Evolutionary conservation across 1,284 basidiomycete species (phyloP).

Genomic region (Sporisorium iseilematis-ciliati): DNA sequence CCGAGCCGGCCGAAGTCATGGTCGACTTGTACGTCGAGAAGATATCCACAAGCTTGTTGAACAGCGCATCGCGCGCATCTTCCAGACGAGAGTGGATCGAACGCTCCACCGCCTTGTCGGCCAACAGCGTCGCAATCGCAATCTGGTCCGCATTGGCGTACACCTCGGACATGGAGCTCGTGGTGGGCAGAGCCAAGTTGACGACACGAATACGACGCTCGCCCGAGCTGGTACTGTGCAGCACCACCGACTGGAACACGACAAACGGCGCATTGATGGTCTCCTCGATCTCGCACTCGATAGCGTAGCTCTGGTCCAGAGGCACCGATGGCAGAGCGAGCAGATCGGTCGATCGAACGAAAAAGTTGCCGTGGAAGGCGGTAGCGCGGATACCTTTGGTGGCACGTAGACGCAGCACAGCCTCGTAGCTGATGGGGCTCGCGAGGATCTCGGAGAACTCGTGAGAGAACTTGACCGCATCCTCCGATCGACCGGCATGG

Average conservation of each 20-base stretch:
- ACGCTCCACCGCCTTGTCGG: constrained; percentile 97
- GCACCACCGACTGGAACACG: constrained; percentile 93
- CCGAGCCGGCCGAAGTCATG: constrained; percentile 92
- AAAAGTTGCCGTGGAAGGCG: constrained; percentile 99
- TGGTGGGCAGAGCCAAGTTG: constrained; percentile 91
- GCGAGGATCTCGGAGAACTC: constrained; percentile 94
- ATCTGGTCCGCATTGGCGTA: constrained; percentile 95
- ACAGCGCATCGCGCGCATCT: constrained; percentile 89
- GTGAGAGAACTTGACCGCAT: constrained; percentile 96
- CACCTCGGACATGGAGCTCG: constrained; percentile 89
- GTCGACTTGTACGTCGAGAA: constrained; percentile 93
- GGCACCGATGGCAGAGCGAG: constrained; percentile 96
- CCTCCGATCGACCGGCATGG: constrained; percentile 91
- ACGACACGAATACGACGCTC: constrained; percentile 96
- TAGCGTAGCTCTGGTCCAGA: constrained; percentile 94
- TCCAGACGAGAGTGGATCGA: constrained; percentile 87
- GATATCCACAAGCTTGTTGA: constrained; percentile 91
- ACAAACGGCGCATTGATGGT: constrained; percentile 91
- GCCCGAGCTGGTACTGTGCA: constrained; percentile 96
- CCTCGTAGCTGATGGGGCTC: constrained; percentile 95
- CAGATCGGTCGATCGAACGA: constrained; percentile 96
- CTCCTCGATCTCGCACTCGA: constrained; percentile 97
- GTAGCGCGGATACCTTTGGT: constrained; percentile 87
- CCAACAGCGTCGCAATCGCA: constrained; percentile 87
- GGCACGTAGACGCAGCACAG: constrained; percentile 96